Evolutionary conservation across 164 flowering plant species (phyloP), one percentile per base, ranked within the genome.

Genomic region (Nelumbo lutea): DNA sequence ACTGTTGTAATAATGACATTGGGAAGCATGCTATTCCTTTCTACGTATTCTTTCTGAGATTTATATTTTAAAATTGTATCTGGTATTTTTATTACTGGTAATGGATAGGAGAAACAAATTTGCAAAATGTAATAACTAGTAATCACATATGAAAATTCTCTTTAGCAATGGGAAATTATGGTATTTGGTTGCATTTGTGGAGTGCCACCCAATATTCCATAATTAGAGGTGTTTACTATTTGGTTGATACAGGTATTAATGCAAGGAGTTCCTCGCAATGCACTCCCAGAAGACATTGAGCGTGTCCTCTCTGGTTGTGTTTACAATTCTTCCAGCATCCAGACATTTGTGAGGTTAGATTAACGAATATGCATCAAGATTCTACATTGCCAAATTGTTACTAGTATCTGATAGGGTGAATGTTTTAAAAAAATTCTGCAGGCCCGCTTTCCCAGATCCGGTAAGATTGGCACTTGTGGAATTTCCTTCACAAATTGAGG

Each of bases 301-400:
- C 87, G 90, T 2, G 81, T 87, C 73, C 81, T 90, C 42, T 78
- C 81, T 67, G 96, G 97, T 61, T 88, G 81, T 76, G 77, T 78
- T 11, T 86, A 56, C 62, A 80, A 80, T 65, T 38, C 85, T 15
- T 76, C 88, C 52, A 73, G 72, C 66, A 60, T 86, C 55, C 67
- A 76, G 64, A 40, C 82, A 5, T 46, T 77, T 66, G 0, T 39
- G 42, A 90, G 92, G 92, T 86, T 56, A 27, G 46, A 46, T 48
- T 38, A 40, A 13, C 46, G 47, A 40, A 27, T 55, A 60, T 42
- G 55, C 10, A 39, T 71, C 47, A 65, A 5, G n/a, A 6, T 45
- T 64, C 10, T 15, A 44, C 9, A 6, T 46, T 60, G 41, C 0
- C 5, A 39, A 6, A 14, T 56, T 55, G 9, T 62, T 11, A 3